phyloP scores from a whole-genome alignment of 2,329 filamentous ascomycete species.

The Colletotrichum camelliae region DNA sequence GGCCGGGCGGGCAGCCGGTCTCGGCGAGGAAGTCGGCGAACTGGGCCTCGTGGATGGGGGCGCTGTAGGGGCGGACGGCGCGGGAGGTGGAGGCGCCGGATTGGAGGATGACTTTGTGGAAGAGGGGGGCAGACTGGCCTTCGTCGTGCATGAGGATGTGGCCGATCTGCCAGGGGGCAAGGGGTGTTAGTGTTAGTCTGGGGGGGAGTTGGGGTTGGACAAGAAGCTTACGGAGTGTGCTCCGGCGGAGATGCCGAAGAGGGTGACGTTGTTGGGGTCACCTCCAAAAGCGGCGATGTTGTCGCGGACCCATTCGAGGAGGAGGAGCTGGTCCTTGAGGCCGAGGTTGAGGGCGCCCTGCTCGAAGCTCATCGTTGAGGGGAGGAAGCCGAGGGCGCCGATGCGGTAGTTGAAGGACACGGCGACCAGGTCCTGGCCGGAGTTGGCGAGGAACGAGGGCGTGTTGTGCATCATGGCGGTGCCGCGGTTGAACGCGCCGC shows the following conservation, averaged over 20 bases:
- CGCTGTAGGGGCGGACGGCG: slow-evolving; percentile 55
- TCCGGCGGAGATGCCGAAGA: slow-evolving; percentile 67
- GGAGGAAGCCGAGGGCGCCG: slow-evolving; percentile 72
- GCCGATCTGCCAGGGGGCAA: slow-evolving; percentile 54
- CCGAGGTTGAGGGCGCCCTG: slow-evolving; percentile 68
- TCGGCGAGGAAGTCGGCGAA: slow-evolving; percentile 60
- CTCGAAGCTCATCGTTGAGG: slow-evolving; percentile 55
- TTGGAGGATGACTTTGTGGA: slow-evolving; percentile 61
- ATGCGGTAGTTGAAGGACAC: slow-evolving; percentile 70
- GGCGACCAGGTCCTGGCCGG: slow-evolving; percentile 57
- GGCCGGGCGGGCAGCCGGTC: slow-evolving; percentile 49
- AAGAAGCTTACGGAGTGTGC: slow-evolving; percentile 57
- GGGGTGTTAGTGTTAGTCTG: neutral
- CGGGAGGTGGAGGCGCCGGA: slow-evolving; percentile 62
- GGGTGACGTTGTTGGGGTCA: slow-evolving; percentile 60
- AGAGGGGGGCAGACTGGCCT: slow-evolving; percentile 43
- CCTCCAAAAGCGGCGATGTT: slow-evolving; percentile 68
- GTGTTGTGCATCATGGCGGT: slow-evolving; percentile 62
- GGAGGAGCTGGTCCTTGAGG: slow-evolving; percentile 64
- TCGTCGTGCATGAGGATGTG: slow-evolving; percentile 63
- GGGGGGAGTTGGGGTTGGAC: neutral
- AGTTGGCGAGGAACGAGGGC: slow-evolving; percentile 64
- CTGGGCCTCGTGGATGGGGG: slow-evolving; percentile 63
- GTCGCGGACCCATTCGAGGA: slow-evolving; percentile 65
- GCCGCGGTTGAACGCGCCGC: slow-evolving; percentile 66